Evolutionary conservation across 2,329 filamentous ascomycete species (phyloP), one percentile per base, ranked within the genome.

Genomic region (Fonsecaea multimorphosa): DNA sequence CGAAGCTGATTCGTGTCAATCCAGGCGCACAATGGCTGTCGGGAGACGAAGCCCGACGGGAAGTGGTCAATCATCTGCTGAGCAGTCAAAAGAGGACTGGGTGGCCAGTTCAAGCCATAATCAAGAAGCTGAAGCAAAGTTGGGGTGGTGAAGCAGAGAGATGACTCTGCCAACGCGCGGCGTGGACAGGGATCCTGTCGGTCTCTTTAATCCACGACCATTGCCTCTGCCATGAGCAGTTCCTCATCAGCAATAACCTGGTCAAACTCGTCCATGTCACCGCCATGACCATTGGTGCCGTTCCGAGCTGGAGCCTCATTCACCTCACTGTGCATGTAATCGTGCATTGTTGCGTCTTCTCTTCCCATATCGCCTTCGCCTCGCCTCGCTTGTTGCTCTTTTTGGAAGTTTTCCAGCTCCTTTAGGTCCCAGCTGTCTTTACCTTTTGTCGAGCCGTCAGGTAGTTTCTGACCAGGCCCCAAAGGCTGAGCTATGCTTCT

Each of bases 401-500:
- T 61, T 84, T 85, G 75, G 78, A 97, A 90, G 57, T 81, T 84
- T 78, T 89, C 86, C 58, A 98, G 79, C 74, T 98, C 92, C 65
- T 87, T 85, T 46, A 91, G 81, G 65, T 89, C 93, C 95, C 95
- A 99, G 9, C 91, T 96, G 73, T 91, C 95, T 74, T 97, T 91
- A 0, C 94, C 95, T 56, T 71, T 69, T 6, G 66, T 66, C 14
- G 64, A 54, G 52, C 72, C 69, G 49, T 69, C 68, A 2, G 64
- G 46, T 71, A 97, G 93, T 74, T 96, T 93, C 76, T 96, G 89
- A 71, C 86, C 89, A 0, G 88, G 82, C 52, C 87, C 87, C 80
- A 97, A 96, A 2, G 93, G 93, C 76, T 96, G 92, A 3, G 92
- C 93, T 92, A 99, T 99, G 29, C 88, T 89, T 67, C 91, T 86